Base-by-base conservation (phyloP, 495 filamentous ascomycete species). In the Penicillium chermesinum region DNA sequence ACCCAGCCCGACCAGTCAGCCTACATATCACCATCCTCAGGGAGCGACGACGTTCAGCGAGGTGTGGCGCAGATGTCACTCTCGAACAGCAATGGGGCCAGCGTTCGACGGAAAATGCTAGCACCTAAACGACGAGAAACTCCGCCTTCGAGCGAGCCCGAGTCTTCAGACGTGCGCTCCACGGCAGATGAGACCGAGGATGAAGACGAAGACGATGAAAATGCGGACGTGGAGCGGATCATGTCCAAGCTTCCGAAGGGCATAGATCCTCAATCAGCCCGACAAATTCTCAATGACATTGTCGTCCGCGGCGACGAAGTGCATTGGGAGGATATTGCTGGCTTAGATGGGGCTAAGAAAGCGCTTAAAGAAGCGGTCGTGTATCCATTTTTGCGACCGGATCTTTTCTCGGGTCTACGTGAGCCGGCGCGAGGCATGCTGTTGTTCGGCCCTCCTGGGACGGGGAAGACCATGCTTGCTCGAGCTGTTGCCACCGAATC, bases 381-480 rank as follows among this genome's bases (percentile, higher is more conserved):
- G 21, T 99, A 99, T 58, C 93, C 93, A 12, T 97, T 99, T 68
- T 77, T 97, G 5, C 86, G 93, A 6, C 93, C 93, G 2, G 93
- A 99, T 63, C 72, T 99, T 9, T 99, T 99, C 67, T 88, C 89
- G 73, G 93, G 93, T 1, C 76, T 99, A 3, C 85, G 93, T 3
- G 93, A 99, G 61, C 93, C 93, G 8, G 93, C 91, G 10, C 76
- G 90, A 36, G 93, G 93, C 1, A 96, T 99, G 89, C 74, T 99
- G 2, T 79, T 99, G 3, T 99, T 99, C 59, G 93, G 93, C 1
- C 93, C 93, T 10, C 93, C 93, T 0, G 93, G 93, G 8, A 99
- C 93, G 0, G 93, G 93, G 35, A 97, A 99, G 66, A 99, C 93
- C 1, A 99, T 99, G 93, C 77, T 99, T 7, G 93, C 93, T 1